A percentile compares a stretch with the other conserved stretches of the same genome.
Conservation (phyloP, 116 monocot species). For the Zostera marina region DNA sequence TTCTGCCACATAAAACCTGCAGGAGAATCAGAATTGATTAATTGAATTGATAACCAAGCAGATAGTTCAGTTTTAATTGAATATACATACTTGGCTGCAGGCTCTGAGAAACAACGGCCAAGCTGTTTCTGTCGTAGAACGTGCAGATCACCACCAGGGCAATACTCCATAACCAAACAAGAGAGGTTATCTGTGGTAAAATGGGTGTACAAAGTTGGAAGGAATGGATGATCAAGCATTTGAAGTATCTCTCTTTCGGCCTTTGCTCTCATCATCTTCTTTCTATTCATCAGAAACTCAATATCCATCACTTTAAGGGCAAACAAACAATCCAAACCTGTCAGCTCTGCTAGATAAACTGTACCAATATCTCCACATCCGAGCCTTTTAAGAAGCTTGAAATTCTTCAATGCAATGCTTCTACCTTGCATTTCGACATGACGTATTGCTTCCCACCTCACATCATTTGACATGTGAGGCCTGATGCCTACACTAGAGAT, state of each 20-base stretch:
- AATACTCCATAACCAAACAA: constrained; percentile 93
- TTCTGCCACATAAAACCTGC: constrained; percentile 85
- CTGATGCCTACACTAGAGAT: constrained; percentile 34
- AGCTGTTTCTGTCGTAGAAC: constrained; percentile 78
- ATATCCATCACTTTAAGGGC: constrained; percentile 92
- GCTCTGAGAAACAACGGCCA: constrained; percentile 50
- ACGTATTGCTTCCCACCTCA: constrained; percentile 61
- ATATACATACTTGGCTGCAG: constrained; percentile 58
- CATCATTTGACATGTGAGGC: constrained; percentile 86
- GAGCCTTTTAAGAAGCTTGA: constrained; percentile 68
- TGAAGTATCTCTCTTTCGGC: constrained; percentile 88
- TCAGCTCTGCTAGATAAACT: constrained; percentile 85
- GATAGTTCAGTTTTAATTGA: too few relatives aligned
- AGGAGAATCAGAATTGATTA: background rate
- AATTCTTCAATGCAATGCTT: constrained; percentile 48
- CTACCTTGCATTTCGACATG: constrained; percentile 30
- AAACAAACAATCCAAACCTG: constrained; percentile 57
- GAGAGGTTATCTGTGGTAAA: constrained; percentile 77
- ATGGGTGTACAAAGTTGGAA: constrained; percentile 70
- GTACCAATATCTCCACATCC: constrained; percentile 94
- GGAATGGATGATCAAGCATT: constrained; percentile 98
- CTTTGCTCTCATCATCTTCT: constrained; percentile 81
- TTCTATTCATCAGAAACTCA: constrained; percentile 59
- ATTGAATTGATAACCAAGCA: background rate
- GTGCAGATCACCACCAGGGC: constrained; percentile 92